phyloP scores from a whole-genome alignment of 2,329 filamentous ascomycete species.

The Paraphoma sp. region DNA sequence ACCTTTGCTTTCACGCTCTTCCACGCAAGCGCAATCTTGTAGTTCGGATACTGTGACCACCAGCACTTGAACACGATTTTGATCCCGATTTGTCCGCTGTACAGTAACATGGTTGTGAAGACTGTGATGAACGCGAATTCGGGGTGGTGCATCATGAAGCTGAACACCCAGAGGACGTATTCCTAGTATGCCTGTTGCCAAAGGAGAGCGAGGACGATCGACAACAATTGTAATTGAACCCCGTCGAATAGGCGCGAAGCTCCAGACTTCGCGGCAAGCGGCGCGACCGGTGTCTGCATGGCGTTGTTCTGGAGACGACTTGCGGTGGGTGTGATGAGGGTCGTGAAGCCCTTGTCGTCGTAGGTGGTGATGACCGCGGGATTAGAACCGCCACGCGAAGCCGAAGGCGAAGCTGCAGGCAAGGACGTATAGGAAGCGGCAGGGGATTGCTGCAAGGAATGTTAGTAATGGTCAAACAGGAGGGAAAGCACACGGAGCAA shows the following conservation, averaged over 20 bases:
- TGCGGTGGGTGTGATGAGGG: conserved; percentile 46
- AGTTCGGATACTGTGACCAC: conserved; percentile 9
- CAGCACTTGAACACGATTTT: conserved; percentile 21
- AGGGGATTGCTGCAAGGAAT: conserved; percentile 55
- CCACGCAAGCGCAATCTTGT: conserved; percentile 2
- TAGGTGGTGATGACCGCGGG: conserved; percentile 53
- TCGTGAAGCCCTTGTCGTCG: conserved; percentile 59
- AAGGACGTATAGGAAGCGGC: conserved; percentile 60
- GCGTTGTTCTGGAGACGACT: conserved; percentile 16
- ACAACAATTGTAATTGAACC: background rate
- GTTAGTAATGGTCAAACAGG: conserved; percentile 19
- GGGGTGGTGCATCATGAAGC: conserved; percentile 3
- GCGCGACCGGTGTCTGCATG: conserved; percentile 1
- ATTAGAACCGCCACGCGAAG: conserved; percentile 37
- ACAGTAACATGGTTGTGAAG: conserved; percentile 2
- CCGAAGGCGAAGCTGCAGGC: conserved; percentile 49
- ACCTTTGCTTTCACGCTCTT: background rate
- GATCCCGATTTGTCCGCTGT: conserved; percentile 11
- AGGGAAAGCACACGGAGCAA: conserved; percentile 9
- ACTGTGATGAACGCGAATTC: conserved; percentile 6
- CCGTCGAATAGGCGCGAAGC: background rate
- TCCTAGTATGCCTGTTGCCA: conserved; percentile 4
- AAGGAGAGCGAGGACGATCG: background rate
- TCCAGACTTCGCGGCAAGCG: conserved; percentile 7
- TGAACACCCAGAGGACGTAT: background rate